Evolutionary conservation across 441 rosid species (phyloP).

Genomic region (Metrosideros polymorpha): DNA sequence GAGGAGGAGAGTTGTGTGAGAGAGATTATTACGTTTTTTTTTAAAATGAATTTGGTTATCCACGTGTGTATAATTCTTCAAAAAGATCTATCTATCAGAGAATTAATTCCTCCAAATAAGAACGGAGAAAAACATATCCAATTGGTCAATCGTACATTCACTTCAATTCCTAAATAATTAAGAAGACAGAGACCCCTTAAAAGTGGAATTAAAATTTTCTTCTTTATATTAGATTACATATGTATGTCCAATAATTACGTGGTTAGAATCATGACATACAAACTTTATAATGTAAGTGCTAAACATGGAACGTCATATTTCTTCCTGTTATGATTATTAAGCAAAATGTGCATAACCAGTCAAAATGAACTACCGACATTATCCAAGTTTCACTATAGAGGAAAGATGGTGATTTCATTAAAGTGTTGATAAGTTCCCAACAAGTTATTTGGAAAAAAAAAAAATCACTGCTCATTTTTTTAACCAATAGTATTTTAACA

Average conservation of each 20-base stretch:
- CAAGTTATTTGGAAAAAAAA: background rate
- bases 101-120: background rate
- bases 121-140: background rate
- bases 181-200: background rate
- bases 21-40: background rate
- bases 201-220: too few relatives aligned
- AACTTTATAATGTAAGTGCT: background rate
- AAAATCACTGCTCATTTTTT: too few relatives aligned
- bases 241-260: too few relatives aligned
- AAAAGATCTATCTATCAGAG: background rate
- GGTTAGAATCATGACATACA: background rate
- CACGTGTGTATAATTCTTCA: background rate
- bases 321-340: background rate
- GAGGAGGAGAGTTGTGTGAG: background rate
- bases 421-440: background rate
- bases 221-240: too few relatives aligned
- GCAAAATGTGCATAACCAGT: background rate
- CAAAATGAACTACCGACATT: too few relatives aligned
- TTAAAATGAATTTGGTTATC: background rate
- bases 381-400: background rate
- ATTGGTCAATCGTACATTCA: background rate
- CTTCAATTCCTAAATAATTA: background rate
- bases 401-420: too few relatives aligned
- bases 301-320: background rate
- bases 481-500: too few relatives aligned